phyloP scores from a whole-genome alignment of 2,329 filamentous ascomycete genomes.

The Pseudocercospora eumusae region DNA sequence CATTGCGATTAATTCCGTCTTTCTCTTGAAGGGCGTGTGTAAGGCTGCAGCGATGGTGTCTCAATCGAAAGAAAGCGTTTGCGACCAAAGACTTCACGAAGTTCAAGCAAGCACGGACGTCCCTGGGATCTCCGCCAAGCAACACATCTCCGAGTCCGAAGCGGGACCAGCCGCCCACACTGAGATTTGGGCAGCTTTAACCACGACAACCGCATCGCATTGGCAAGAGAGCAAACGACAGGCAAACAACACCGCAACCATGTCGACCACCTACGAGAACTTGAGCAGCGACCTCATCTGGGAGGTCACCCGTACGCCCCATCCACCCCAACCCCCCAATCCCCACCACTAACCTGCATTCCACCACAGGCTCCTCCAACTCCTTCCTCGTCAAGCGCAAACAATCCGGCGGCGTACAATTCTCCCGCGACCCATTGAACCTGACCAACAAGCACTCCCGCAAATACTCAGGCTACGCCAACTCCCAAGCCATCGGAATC shows the following conservation, averaged over 20 bases:
- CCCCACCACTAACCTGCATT: neutral
- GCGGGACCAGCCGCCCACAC: neutral
- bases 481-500: slow-evolving; percentile 82
- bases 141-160: slow-evolving; percentile 9
- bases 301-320: slow-evolving; percentile 85
- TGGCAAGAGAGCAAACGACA: neutral
- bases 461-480: slow-evolving; percentile 94
- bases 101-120: neutral
- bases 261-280: slow-evolving; percentile 60
- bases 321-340: neutral
- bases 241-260: slow-evolving; percentile 53
- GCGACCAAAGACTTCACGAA: slow-evolving; percentile 5
- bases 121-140: no score
- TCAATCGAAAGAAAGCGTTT: neutral
- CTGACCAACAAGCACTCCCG: slow-evolving; percentile 85
- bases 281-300: slow-evolving; percentile 90
- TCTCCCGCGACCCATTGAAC: slow-evolving; percentile 95
- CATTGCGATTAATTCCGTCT: no score
- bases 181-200: slow-evolving; percentile 10
- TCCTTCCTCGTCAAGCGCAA: slow-evolving; percentile 90
- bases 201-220: slow-evolving; percentile 4
- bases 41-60: neutral
- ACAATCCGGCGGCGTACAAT: slow-evolving; percentile 74
- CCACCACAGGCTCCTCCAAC: slow-evolving; percentile 73
- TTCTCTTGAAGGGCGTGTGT: no score